Evolutionary conservation across 768 basidiomycete genomes (phyloP).

Genomic region (Lentinula boryana): DNA sequence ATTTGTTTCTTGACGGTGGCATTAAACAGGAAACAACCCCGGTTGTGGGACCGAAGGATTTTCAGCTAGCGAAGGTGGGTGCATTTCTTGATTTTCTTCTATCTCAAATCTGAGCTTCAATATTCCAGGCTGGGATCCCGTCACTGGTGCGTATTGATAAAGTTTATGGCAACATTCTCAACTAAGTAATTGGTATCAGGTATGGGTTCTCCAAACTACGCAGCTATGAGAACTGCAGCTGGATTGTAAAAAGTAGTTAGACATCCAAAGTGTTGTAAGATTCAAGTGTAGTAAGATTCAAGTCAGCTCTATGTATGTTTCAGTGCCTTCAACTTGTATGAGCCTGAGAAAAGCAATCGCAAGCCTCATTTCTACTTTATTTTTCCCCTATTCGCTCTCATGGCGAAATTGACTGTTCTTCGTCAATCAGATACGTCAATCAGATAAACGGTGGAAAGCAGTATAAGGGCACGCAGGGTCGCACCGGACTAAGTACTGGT

Average conservation of each 20-base stretch:
- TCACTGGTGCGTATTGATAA: background rate
- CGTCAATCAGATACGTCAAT: too few species aligned
- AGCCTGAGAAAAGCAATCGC: too few species aligned
- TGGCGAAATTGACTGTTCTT: too few species aligned
- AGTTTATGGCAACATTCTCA: background rate
- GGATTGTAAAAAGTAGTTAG: background rate
- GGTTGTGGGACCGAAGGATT: slow-evolving; percentile 1
- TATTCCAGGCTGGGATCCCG: background rate
- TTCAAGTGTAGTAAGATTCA: too few species aligned
- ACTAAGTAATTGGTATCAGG: background rate
- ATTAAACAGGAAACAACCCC: background rate
- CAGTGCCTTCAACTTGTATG: too few species aligned
- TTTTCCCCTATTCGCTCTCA: too few species aligned
- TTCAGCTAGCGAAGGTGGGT: background rate
- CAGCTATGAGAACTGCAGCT: slow-evolving; percentile 1
- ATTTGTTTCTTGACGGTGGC: background rate
- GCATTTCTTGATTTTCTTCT: background rate
- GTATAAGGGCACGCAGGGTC: too few species aligned
- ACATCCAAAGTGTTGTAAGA: too few species aligned
- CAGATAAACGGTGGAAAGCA: too few species aligned
- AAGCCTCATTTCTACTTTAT: too few species aligned
- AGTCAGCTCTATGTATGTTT: too few species aligned
- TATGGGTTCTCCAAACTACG: background rate
- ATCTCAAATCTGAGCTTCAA: background rate
- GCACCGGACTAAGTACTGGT: too few species aligned